Percentiles rank a stretch among this genome's conserved stretches.
These are phyloP conservation scores for Aegilops sharonensis DNA, from an alignment of 176 grass and related monocot species.

Conservation along the genomic window DNA sequence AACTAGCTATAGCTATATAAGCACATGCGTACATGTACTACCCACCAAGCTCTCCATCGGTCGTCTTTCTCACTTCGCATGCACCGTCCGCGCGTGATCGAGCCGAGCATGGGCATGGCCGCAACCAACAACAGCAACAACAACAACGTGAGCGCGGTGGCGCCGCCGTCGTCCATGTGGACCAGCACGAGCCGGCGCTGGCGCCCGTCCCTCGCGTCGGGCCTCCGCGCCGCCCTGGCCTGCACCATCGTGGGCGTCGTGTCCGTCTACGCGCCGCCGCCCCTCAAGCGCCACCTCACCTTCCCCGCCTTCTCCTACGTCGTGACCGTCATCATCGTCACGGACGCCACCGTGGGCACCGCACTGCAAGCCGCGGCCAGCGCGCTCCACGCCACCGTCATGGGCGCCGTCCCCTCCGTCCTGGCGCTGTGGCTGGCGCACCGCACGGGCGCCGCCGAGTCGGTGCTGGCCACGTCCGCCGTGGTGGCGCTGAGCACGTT, in stretches of 20 bases:
- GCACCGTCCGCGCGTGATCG: not conserved
- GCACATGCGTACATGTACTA: slow-evolving; percentile 1
- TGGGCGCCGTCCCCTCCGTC: slow-evolving; percentile 65
- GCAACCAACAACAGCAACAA: not conserved
- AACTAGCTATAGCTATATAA: slow-evolving; percentile 10
- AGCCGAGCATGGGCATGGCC: not conserved
- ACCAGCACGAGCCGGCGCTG: slow-evolving; percentile 22
- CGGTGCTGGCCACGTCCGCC: slow-evolving; percentile 32
- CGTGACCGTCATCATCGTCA: slow-evolving; percentile 51
- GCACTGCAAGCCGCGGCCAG: slow-evolving; percentile 41
- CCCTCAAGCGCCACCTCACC: slow-evolving; percentile 38
- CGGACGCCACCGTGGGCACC: slow-evolving; percentile 60
- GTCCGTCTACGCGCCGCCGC: slow-evolving; percentile 44
- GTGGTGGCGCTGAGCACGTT: slow-evolving; percentile 59
- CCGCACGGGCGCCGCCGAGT: slow-evolving; percentile 26
- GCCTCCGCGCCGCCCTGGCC: slow-evolving; percentile 64
- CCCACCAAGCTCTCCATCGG: not conserved
- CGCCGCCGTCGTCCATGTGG: not conserved
- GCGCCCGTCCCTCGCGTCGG: slow-evolving; percentile 37
- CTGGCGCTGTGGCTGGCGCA: slow-evolving; percentile 57
- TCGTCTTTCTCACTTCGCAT: slow-evolving; percentile 6
- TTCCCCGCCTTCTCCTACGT: slow-evolving; percentile 90
- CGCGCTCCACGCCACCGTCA: slow-evolving; percentile 53
- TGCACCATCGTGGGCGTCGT: slow-evolving; percentile 56
- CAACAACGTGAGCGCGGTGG: not conserved